Base-by-base conservation (phyloP, 805 yeast species). In the Barnettozyma salicaria region DNA sequence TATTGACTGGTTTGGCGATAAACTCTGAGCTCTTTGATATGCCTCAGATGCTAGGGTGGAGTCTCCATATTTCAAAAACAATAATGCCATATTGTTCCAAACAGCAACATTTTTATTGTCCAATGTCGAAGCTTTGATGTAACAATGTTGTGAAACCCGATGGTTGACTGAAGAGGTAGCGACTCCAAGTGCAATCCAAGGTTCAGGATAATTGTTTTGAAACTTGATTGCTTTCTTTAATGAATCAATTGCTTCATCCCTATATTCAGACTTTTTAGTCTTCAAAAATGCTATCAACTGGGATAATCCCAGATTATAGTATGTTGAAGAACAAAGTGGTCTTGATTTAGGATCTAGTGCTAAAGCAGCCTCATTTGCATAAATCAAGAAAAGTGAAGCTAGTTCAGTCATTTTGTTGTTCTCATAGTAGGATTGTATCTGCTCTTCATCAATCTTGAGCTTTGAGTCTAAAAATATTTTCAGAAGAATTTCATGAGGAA, bases 81-180 rank as follows among this genome's bases (percentile, higher is more conserved):
- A 63, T 6, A 83, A 72, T 0, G 95, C 96, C 40, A 92, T 63
- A 48, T 86, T 85, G 12, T 79, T 70, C 96, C 97, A 92, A 5
- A 79, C 71, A 13, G 63, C 62, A 4, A 80, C 73, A 39, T 83
- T 84, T 36, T 75, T 74, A 6, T 83, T 74, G 32, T 84, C 80
- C 27, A 88, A 59, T 0, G 84, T 68, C 3, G 79, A 61, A 1
- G 97, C 89, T 44, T 85, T 81, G 49, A 92, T 83, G 50, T 84
- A 86, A 56, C 96, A 87, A 61, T 92, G 99, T 59, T 92, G 99
- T 0, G 97, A 68, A 6, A 86, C 82, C 32, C 73, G 70, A 0
- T 90, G 79, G 45, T 77, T 82, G 4, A 67, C 59, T 4, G 75
- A 61, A 37, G 79, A 68, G 7, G 86, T 74, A 0, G 88, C 82